Percentiles rank a stretch among this genome's conserved stretches.
phyloP scores from a whole-genome alignment of 495 filamentous ascomycete species.

The Acidiella bohemica region DNA sequence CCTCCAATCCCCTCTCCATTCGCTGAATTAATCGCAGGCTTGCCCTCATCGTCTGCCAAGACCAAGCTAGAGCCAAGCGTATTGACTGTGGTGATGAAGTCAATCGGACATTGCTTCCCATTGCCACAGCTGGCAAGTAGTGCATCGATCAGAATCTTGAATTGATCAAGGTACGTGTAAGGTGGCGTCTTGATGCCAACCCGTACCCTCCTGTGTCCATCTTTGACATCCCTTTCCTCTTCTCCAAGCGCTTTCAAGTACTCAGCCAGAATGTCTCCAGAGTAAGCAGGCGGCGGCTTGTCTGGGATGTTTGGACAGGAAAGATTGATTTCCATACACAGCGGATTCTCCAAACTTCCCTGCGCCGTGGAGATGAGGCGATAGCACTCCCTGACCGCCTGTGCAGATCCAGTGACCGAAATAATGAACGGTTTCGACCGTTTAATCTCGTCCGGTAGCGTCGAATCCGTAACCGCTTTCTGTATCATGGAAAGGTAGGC shows the following conservation, averaged over 20 bases:
- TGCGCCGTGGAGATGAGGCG: slow-evolving; percentile 18
- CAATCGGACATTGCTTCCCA: slow-evolving; percentile 29
- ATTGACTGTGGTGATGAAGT: slow-evolving; percentile 58
- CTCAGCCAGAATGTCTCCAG: slow-evolving; percentile 27
- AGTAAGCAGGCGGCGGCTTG: slow-evolving; percentile 56
- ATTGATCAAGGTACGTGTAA: slow-evolving; percentile 53
- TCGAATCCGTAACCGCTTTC: slow-evolving; percentile 18
- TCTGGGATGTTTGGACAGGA: slow-evolving; percentile 58
- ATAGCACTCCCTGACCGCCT: slow-evolving; percentile 38
- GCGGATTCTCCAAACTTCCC: slow-evolving; percentile 24
- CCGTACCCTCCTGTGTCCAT: slow-evolving; percentile 23
- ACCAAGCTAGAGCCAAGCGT: slow-evolving; percentile 55
- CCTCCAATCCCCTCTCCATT: slow-evolving; percentile 47
- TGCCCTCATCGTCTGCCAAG: slow-evolving; percentile 22
- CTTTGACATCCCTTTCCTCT: not conserved
- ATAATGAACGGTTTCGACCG: slow-evolving; percentile 47
- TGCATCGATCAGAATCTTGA: slow-evolving; percentile 37
- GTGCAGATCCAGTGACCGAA: slow-evolving; percentile 49
- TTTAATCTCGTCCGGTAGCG: not conserved
- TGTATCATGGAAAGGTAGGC: slow-evolving; percentile 27
- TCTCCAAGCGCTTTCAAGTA: slow-evolving; percentile 32
- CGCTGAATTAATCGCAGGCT: slow-evolving; percentile 29
- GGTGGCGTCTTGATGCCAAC: slow-evolving; percentile 60
- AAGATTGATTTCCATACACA: slow-evolving; percentile 59
- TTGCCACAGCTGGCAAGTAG: slow-evolving; percentile 31